Evolutionary conservation across 2,329 filamentous ascomycete genomes (phyloP).

Genomic region (Aspergillus ruber): DNA sequence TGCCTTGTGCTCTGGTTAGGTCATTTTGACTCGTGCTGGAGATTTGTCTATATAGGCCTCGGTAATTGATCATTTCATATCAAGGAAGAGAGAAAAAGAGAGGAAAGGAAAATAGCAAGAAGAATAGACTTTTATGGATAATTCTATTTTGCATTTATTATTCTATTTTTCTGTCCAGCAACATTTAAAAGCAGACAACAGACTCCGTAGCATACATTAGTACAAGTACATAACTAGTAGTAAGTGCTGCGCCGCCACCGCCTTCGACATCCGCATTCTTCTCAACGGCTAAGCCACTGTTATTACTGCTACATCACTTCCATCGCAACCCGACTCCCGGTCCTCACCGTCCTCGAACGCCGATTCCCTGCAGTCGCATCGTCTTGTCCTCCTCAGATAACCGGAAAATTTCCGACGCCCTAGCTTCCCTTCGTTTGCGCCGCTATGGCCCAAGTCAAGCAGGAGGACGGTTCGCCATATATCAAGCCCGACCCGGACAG

Average conservation of each 20-base stretch:
- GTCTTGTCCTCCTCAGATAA: background rate
- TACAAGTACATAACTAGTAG: too few species aligned
- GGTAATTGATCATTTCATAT: too few species aligned
- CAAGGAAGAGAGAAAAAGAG: too few species aligned
- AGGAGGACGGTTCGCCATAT: conserved; percentile 32
- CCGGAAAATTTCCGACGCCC: background rate
- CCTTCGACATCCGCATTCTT: conserved; percentile 10
- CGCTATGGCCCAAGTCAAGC: conserved; percentile 34
- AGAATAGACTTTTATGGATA: too few species aligned
- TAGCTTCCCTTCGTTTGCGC: conserved; percentile 2
- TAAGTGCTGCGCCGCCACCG: conserved; percentile 9
- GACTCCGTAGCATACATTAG: background rate
- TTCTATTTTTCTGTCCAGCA: too few species aligned
- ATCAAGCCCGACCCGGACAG: conserved; percentile 38
- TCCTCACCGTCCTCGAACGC: conserved; percentile 5
- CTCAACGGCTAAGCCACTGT: background rate
- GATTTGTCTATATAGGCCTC: too few species aligned
- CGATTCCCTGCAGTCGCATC: conserved; percentile 5
- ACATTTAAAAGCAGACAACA: too few species aligned
- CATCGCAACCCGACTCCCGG: background rate
- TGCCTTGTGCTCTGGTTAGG: too few species aligned
- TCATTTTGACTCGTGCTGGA: too few species aligned
- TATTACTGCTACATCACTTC: conserved; percentile 6
- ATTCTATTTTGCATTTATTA: too few species aligned
- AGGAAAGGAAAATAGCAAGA: too few species aligned